Percentiles rank a stretch among this genome's conserved stretches.
These are phyloP conservation scores for Suillus discolor DNA, from an alignment of 768 basidiomycete genomes.

Conservation along the genomic window DNA sequence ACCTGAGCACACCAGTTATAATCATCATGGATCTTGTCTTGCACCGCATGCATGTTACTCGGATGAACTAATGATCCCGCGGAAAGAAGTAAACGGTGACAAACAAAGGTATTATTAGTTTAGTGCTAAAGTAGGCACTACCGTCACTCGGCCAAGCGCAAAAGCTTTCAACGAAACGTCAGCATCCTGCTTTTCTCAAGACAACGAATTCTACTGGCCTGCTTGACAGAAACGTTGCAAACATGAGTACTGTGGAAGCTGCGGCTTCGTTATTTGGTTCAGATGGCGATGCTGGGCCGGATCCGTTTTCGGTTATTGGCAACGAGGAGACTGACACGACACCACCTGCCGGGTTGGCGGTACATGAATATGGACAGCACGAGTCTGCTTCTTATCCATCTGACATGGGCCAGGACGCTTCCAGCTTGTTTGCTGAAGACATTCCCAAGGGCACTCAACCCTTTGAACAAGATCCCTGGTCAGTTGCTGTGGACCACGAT, in stretches of 20 bases:
- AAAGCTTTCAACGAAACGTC: slow-evolving; percentile 16
- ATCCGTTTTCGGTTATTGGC: slow-evolving; percentile 67
- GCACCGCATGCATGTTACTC: not conserved
- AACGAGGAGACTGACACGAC: slow-evolving; percentile 34
- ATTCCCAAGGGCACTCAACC: slow-evolving; percentile 29
- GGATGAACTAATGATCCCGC: not conserved
- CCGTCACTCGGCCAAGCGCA: not conserved
- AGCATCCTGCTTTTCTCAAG: slow-evolving; percentile 13
- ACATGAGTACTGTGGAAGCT: slow-evolving; percentile 71
- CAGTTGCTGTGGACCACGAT: slow-evolving; percentile 24
- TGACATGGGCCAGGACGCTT: slow-evolving; percentile 38
- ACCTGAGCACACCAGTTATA: slow-evolving; percentile 19
- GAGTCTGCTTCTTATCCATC: slow-evolving; percentile 24
- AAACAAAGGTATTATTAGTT: slow-evolving; percentile 23
- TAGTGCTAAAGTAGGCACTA: slow-evolving; percentile 12
- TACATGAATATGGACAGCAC: slow-evolving; percentile 25
- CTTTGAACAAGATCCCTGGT: slow-evolving; percentile 31
- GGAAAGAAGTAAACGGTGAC: slow-evolving; percentile 27
- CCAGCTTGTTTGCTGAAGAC: slow-evolving; percentile 41
- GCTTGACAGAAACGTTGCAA: slow-evolving; percentile 33
- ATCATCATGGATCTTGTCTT: slow-evolving; percentile 18
- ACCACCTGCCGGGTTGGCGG: slow-evolving; percentile 19
- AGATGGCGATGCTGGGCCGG: slow-evolving; percentile 54
- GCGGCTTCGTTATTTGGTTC: slow-evolving; percentile 82
- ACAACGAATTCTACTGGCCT: slow-evolving; percentile 15